Evolutionary conservation across 2,329 filamentous ascomycete species (phyloP), one percentile per base, ranked within the genome.

Genomic region (Massarina eburnea): DNA sequence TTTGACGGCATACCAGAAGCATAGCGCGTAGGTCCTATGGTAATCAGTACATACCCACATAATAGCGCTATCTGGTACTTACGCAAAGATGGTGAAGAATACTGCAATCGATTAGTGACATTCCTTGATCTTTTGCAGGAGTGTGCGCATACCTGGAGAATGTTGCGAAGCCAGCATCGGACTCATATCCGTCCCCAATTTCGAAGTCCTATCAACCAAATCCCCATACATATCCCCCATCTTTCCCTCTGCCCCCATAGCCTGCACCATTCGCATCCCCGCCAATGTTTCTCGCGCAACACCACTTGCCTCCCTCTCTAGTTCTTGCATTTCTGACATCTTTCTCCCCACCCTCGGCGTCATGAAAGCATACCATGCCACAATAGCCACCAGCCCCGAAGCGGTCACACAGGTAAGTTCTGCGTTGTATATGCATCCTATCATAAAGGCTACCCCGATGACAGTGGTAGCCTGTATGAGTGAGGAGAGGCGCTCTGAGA

Each of bases 391-490:
- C 8, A 67, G 43, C 18, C 56, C 58, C 2, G 51, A 48, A 3
- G 54, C 46, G 12, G 61, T 62, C 6, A 62, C 62, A 3, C 66
- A 21, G 5, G 61, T 62, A 19, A 67, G 45, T 18, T 52, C 52
- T 59, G 58, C 64, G 26, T 52, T 59, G 39, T 54, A 62, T 19
- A 55, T 48, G 32, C 62, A 65, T 17, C 59, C 57, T 18, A 66
- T 56, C 15, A 62, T 46, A 8, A 62, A 42, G 2, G 58, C 54
- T 4, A 54, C 55, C 22, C 52, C 21, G 6, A 61, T 53, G 1
- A 66, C 52, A 15, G 60, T 46, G 9, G 55, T 39, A n/a, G 52
- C 49, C 41, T 66, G 61, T 5, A 66, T 49, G 12, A 64, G 41
- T 4, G 59, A 55, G 12, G 52, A 54, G 10, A 66, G 46, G 32